Evolutionary conservation across 1,284 basidiomycete species (phyloP), one percentile per base, ranked within the genome.

Genomic region (Singerocomus inundabilis): DNA sequence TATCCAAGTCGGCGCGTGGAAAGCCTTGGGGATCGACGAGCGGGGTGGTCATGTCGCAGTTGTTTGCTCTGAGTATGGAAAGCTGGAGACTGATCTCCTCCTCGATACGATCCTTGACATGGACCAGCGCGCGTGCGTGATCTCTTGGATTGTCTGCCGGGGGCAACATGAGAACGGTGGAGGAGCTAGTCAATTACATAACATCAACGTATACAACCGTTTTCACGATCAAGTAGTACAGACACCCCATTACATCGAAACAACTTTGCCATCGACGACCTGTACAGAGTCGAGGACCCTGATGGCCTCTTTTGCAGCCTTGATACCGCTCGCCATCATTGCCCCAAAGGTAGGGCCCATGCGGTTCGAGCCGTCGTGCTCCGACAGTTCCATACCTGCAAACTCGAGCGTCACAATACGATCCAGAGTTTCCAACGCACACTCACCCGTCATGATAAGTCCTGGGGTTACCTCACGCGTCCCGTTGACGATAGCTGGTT

Each of bases 21-120:
- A 91, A 96, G 6, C 93, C 93, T 50, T 94, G 86, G 0, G 74
- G 59, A 62, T 95, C 92, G 42, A 95, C 79, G 30, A 96, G 80
- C 0, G 89, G 81, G 0, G 87, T 82, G 33, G 78, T 70, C 72
- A 88, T 77, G 6, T 79, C 81, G 36, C 76, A 78, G 46, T 76
- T 77, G 52, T 87, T 77, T 37, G 76, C 71, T 57, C 74, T 71
- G 54, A 92, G 80, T 50, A 89, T 78, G 37, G 77, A 69, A 42
- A 78, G 68, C 53, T 91, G 83, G 5, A 70, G 68, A 39, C 76
- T 72, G 49, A 92, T 75, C 54, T 85, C 79, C 21, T 74, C 72
- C 62, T 91, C 84, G 55, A 92, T 80, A 13, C 61, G 70, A 47
- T 82, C 79, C 56, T 87, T 88, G 48, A 71, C 75, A 1, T 71